Evolutionary conservation across 1,139 yeast species (phyloP), one percentile per base, ranked within the genome.

Genomic region (Candida glucosophila): DNA sequence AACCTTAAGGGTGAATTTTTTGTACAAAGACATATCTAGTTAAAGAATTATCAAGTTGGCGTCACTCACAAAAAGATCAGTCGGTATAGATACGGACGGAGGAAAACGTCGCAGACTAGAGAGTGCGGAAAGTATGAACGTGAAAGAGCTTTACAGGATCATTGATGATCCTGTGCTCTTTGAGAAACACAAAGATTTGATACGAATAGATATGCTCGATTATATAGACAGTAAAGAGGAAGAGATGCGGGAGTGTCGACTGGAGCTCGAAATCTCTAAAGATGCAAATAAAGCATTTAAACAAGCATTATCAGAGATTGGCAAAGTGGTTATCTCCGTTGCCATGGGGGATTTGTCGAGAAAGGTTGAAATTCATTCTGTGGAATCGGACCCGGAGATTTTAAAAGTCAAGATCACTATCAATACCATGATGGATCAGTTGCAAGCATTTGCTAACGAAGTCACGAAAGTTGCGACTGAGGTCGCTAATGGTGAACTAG

Each of bases 391-490:
- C 44, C 83, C 86, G 1, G 79, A 75, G 41, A 80, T 82, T 36
- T 61, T 77, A 36, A 77, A 76, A 43, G 88, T 81, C 40, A 82
- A 82, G 49, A 75, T 74, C 32, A 79, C 92, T 10, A 81, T 82
- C 44, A 82, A 83, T 49, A 76, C 85, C 11, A 80, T 82, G 88
- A 80, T 82, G 81, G 88, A 79, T 48, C 92, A 81, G 51, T 61
- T 82, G 32, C 90, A 79, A 46, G 70, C 82, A 8, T 82, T 82
- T 50, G 88, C 92, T 14, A 69, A 71, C 33, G 93, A 81, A 50
- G 92, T 81, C 19, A 79, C 90, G 17, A 74, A 82, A 35, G 85
- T 82, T 12, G 93, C 94, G 22, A 80, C 88, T 7, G 92, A 82
- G 43, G 94, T 82, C 16, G 90, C 94, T 19, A 82, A 81, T 43